Evolutionary conservation across 2,329 filamentous ascomycete genomes (phyloP), one percentile per base, ranked within the genome.

Genomic region (Penicillium sclerotiorum): DNA sequence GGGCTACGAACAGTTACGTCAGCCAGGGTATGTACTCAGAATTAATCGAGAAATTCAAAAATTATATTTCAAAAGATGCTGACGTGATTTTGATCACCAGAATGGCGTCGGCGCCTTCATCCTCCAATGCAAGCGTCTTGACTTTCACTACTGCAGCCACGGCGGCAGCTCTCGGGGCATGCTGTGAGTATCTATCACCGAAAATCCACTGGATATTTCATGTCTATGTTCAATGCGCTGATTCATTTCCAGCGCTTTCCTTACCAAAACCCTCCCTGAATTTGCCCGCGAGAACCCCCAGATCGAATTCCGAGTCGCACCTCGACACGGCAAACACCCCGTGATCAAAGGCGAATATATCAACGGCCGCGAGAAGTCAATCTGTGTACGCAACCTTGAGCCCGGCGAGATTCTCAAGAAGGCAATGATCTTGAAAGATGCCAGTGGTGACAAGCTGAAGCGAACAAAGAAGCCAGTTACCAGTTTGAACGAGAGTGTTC

Each of bases 91-190:
- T 7, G 22, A 60, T 1, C 17, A 28, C 5, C 65, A 97, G 92
- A 97, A 99, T 78, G 94, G 94, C 80, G 81, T 97, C 61, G 93
- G 93, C 66, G 89, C 92, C 70, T 97, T 97, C 79, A 90, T 99
- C 74, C 84, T 96, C 50, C 93, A 96, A 79, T 99, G 94, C 85
- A 95, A 90, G 80, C 89, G 87, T 69, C 80, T 99, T 72, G 90
- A 96, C 72, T 90, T 99, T 68, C 89, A 95, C 77, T 99, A 96
- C 79, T 97, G 94, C 79, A 91, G 97, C 80, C 92, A 88, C 84
- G 90, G 89, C 50, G 94, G 92, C 56, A 95, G 90, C 72, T 97
- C 93, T 30, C 85, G 79, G 66, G 94, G 94, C 68, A 96, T 97
- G 91, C 94, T 95, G 89, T 94, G 80, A 57, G 81, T 68, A 6